Evolutionary conservation across 495 filamentous ascomycete species (phyloP).

Genomic region (Aspergillus taichungensis): DNA sequence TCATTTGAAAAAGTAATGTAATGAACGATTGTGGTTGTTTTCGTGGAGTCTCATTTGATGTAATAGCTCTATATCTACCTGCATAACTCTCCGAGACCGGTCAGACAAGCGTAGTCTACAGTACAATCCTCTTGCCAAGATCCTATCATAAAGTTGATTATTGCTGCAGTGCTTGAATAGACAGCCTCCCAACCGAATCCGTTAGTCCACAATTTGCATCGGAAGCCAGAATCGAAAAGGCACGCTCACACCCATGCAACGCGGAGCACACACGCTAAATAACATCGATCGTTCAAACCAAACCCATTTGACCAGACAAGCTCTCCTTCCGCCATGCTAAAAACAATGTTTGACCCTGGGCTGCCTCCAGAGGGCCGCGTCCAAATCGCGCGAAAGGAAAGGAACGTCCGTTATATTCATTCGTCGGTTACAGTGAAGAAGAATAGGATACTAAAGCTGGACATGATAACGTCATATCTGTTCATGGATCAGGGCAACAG

Average conservation of each 20-base stretch:
- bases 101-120: no score
- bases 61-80: no score
- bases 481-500: not conserved
- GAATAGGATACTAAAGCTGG: not conserved
- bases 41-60: no score
- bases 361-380: no score
- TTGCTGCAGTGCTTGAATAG: not conserved
- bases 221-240: not conserved
- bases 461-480: not conserved
- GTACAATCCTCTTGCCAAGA: no score
- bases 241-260: conserved; percentile 27
- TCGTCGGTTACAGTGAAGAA: conserved; percentile 1
- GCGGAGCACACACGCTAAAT: conserved; percentile 25
- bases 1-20: no score
- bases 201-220: conserved; percentile 2
- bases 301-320: not conserved
- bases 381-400: not conserved
- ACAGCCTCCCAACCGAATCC: conserved; percentile 1
- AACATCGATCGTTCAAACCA: conserved; percentile 3
- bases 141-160: no score
- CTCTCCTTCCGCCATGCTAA: no score
- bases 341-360: no score
- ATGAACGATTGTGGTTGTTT: no score
- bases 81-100: no score
- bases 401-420: not conserved